Base-by-base conservation (phyloP, 257 asterid genomes). In the Solanum pennellii region DNA sequence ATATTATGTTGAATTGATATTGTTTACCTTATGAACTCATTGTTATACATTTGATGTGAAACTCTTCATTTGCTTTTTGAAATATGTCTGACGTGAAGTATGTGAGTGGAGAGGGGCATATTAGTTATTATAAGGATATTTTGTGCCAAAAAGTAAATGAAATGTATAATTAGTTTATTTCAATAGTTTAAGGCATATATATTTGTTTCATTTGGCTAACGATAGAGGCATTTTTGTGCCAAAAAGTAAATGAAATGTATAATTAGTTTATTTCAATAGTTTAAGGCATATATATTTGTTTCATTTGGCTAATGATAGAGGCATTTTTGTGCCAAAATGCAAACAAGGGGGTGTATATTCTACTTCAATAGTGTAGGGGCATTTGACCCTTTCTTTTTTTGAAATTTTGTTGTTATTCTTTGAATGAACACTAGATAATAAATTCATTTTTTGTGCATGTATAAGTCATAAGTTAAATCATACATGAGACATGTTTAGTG, bases 331-430 rank as follows among this genome's bases (percentile, higher is more conserved):
- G 35, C 35, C 35, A 33, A 56, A 56, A 56, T 56, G 65, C 4
- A 52, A 52, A 52, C 62, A 16, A 6, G 62, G 35, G 23, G 62
- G 62, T 52, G n/a, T 52, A 7, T 20, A 20, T 11, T 56, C 25
- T 56, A 56, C 25, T 9, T 56, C 65, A 56, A 56, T 56, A 20
- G 65, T 56, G n/a, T 56, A 56, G n/a, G 65, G 25, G 12, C 2
- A 7, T 56, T 56, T 56, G 12, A 35, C 39, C 6, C 4, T 9
- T 5, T 52, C 9, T 31, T 33, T 6, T 56, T 56, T 20, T 6
- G 1, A 56, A 56, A 18, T 1, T 11, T 0, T 0, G 5, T 56
- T 1, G 0, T 20, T 7, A 3, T 18, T 56, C 25, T 56, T 56
- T 20, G 10, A 56, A 56, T 18, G 65, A 0, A 4, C 25, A 20